phyloP scores from a whole-genome alignment of 1,139 yeast species.

The Hansenula anomala region DNA sequence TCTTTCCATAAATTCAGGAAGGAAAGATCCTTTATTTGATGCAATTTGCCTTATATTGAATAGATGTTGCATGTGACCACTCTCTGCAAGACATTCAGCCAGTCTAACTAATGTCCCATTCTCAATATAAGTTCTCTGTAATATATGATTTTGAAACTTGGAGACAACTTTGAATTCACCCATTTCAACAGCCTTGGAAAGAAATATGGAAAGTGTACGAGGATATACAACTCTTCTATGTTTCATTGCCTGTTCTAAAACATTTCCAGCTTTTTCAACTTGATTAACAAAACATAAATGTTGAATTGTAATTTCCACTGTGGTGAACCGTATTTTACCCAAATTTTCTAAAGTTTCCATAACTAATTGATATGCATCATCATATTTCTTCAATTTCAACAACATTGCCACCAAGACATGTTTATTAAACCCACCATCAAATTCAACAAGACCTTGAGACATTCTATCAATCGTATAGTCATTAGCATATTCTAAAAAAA shows the following conservation, averaged over 20 bases:
- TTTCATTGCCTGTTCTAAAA: conserved; percentile 3
- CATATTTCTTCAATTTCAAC: background rate
- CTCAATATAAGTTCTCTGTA: conserved; percentile 8
- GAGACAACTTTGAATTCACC: conserved; percentile 4
- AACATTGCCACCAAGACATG: background rate
- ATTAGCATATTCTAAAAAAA: background rate
- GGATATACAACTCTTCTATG: conserved; percentile 7
- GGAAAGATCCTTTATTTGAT: conserved; percentile 2
- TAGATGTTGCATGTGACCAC: conserved; percentile 5
- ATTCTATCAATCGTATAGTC: background rate
- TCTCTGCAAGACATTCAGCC: conserved; percentile 7
- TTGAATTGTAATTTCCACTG: conserved; percentile 13
- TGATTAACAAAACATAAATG: conserved; percentile 7
- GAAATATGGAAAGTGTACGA: conserved; percentile 9
- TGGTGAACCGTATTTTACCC: background rate
- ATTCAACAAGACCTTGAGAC: background rate
- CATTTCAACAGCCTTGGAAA: conserved; percentile 8
- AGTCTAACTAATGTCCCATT: conserved; percentile 12
- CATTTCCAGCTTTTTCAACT: conserved; percentile 5
- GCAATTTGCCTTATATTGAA: conserved; percentile 8
- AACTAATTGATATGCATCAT: background rate
- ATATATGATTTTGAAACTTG: conserved; percentile 5
- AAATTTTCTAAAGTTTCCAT: background rate
- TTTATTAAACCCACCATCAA: background rate
- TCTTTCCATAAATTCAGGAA: conserved; percentile 4